Evolutionary conservation across 495 filamentous ascomycete species (phyloP).

Genomic region (Tetracladium setigerum): DNA sequence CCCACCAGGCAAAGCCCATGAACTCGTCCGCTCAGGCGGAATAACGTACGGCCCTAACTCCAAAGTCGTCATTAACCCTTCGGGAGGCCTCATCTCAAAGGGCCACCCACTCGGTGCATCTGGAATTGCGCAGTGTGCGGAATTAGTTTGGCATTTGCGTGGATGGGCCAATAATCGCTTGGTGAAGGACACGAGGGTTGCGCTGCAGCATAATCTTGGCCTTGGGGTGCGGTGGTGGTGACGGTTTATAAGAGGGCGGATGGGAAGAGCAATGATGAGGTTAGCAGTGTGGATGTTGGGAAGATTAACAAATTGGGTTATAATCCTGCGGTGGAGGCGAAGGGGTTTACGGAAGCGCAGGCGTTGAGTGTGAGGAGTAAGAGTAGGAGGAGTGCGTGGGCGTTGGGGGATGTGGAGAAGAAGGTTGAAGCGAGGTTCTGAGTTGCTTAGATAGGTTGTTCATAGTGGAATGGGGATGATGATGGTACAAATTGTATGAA

Average conservation of each 20-base stretch:
- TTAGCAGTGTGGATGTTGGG: conserved; percentile 52
- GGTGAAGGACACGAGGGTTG: conserved; percentile 56
- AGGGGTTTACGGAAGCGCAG: conserved; percentile 74
- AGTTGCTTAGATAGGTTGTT: too few species aligned
- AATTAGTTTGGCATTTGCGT: conserved; percentile 91
- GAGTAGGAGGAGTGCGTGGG: conserved; percentile 60
- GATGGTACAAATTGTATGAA: too few species aligned
- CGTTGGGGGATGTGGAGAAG: conserved; percentile 62
- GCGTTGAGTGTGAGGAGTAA: conserved; percentile 63
- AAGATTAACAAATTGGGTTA: conserved; percentile 68
- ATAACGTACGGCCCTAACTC: conserved; percentile 77
- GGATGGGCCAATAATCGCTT: conserved; percentile 93
- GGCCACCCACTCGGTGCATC: conserved; percentile 92
- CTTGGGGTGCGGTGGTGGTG: conserved; percentile 88
- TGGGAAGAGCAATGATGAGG: conserved; percentile 48
- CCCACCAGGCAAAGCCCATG: conserved; percentile 78
- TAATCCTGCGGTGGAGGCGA: conserved; percentile 87
- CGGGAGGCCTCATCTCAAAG: conserved; percentile 90
- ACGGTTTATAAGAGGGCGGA: conserved; percentile 89
- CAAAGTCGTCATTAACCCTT: conserved; percentile 83
- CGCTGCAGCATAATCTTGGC: conserved; percentile 91
- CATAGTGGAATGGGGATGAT: too few species aligned
- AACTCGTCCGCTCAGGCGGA: conserved; percentile 79
- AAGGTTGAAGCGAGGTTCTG: conserved; percentile 52
- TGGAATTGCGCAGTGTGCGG: conserved; percentile 89